Evolutionary conservation across 2,329 filamentous ascomycete genomes (phyloP).

Genomic region (Cryphonectria radicalis): DNA sequence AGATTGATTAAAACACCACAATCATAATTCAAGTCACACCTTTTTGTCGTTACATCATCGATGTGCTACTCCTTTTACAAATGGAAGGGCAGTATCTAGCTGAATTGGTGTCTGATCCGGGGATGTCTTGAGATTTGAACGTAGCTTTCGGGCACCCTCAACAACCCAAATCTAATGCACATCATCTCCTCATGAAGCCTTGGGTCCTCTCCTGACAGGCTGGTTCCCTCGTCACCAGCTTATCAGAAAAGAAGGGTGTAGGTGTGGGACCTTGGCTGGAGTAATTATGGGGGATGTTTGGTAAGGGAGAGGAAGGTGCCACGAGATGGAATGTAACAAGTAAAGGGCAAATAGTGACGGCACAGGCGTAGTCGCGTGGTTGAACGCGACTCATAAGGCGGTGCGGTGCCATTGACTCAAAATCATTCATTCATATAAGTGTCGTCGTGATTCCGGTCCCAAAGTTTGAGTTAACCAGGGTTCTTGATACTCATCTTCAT

Average conservation of each 20-base stretch:
- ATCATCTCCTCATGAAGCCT: background rate
- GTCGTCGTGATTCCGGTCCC: background rate
- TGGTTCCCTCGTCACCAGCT: background rate
- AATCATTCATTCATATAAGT: conserved; percentile 12
- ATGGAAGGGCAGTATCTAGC: background rate
- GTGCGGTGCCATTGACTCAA: conserved; percentile 10
- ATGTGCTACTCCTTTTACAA: background rate
- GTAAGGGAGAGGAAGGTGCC: conserved; percentile 21
- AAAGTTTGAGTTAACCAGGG: background rate
- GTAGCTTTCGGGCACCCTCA: conserved; percentile 18
- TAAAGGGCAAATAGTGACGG: background rate
- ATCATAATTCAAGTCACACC: conserved; percentile 11
- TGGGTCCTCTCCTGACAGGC: background rate
- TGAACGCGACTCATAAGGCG: conserved; percentile 7
- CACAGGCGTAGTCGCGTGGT: conserved; percentile 4
- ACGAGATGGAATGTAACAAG: conserved; percentile 28
- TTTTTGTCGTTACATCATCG: background rate
- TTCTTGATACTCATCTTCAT: background rate
- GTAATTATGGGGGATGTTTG: background rate
- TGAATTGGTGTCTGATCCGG: conserved; percentile 2
- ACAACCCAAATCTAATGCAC: background rate
- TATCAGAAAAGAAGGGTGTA: background rate
- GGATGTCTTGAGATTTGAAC: conserved; percentile 12
- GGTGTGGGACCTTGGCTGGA: background rate
- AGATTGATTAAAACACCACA: background rate